Conservation (phyloP, 1,284 basidiomycete genomes). For the Cryptococcus sp. region DNA sequence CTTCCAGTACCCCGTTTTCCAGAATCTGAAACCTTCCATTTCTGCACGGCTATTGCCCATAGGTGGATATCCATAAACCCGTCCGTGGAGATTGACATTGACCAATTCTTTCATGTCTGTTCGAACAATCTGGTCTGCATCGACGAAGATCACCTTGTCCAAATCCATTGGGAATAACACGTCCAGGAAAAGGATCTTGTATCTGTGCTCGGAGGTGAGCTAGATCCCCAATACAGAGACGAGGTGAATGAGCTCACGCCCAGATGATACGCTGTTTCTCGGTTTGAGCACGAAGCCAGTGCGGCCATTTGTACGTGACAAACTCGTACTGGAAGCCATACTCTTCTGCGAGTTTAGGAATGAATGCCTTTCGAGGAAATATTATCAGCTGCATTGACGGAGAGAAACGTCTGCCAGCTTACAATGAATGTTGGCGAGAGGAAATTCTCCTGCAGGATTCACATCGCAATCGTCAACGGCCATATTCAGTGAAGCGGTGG, state of each 20-base stretch:
- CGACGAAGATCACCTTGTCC: slow-evolving; percentile 97
- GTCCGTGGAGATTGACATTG: slow-evolving; percentile 84
- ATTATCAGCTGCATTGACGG: background rate
- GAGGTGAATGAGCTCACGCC: slow-evolving; percentile 59
- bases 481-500: background rate
- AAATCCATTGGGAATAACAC: slow-evolving; percentile 98
- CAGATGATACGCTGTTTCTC: slow-evolving; percentile 98
- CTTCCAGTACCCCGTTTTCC: slow-evolving; percentile 95
- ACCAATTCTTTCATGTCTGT: slow-evolving; percentile 92
- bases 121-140: slow-evolving; percentile 95
- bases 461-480: background rate
- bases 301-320: slow-evolving; percentile 98
- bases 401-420: slow-evolving; percentile 34
- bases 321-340: slow-evolving; percentile 93
- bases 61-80: slow-evolving; percentile 91
- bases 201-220: slow-evolving; percentile 48
- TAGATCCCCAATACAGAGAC: background rate
- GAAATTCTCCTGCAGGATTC: slow-evolving; percentile 69
- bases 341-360: slow-evolving; percentile 83
- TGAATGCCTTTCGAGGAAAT: slow-evolving; percentile 71
- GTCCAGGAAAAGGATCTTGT: slow-evolving; percentile 98
- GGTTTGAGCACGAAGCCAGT: slow-evolving; percentile 92
- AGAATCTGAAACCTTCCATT: slow-evolving; percentile 97
- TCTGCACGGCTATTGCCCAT: slow-evolving; percentile 95
- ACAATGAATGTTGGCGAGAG: slow-evolving; percentile 95